These are phyloP conservation scores for Epichloe glyceriae DNA, from an alignment of 2,329 filamentous ascomycete genomes.

Conservation along the genomic window DNA sequence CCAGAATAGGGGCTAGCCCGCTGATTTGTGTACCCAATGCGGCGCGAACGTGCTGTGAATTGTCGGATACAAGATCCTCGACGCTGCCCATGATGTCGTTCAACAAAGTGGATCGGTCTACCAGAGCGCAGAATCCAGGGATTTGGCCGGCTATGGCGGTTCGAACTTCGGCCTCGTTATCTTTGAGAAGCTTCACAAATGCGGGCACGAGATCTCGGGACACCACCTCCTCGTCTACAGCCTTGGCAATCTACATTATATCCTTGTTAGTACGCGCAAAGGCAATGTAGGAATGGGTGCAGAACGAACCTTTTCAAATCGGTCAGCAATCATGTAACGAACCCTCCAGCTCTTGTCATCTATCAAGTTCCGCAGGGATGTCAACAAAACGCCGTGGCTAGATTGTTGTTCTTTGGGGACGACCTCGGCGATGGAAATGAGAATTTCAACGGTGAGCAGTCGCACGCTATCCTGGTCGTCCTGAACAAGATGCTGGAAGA, in stretches of 20 bases:
- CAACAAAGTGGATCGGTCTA: conserved; percentile 77
- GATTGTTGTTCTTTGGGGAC: conserved; percentile 97
- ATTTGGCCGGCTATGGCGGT: conserved; percentile 97
- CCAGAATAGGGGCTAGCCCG: conserved; percentile 87
- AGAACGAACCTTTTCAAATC: conserved; percentile 75
- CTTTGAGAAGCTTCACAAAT: conserved; percentile 95
- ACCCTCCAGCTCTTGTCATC: conserved; percentile 99
- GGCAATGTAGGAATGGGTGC: neutral
- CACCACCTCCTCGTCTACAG: conserved; percentile 93
- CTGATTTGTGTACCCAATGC: conserved; percentile 95
- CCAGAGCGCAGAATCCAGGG: conserved; percentile 84
- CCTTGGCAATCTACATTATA: conserved; percentile 74
- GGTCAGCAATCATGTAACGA: conserved; percentile 96
- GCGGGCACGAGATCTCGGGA: conserved; percentile 87
- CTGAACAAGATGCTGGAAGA: conserved; percentile 91
- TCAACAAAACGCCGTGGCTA: conserved; percentile 85
- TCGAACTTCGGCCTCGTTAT: conserved; percentile 93
- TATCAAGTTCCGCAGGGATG: conserved; percentile 81
- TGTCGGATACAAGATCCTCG: conserved; percentile 91
- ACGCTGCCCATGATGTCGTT: conserved; percentile 95
- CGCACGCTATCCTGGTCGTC: conserved; percentile 98
- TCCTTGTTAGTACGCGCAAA: neutral
- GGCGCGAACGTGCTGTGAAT: conserved; percentile 91
- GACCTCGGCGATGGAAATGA: conserved; percentile 92
- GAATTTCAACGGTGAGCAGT: conserved; percentile 86